Evolutionary conservation across 2,329 filamentous ascomycete genomes (phyloP).

Genomic region (Aquanectria penicillioides): DNA sequence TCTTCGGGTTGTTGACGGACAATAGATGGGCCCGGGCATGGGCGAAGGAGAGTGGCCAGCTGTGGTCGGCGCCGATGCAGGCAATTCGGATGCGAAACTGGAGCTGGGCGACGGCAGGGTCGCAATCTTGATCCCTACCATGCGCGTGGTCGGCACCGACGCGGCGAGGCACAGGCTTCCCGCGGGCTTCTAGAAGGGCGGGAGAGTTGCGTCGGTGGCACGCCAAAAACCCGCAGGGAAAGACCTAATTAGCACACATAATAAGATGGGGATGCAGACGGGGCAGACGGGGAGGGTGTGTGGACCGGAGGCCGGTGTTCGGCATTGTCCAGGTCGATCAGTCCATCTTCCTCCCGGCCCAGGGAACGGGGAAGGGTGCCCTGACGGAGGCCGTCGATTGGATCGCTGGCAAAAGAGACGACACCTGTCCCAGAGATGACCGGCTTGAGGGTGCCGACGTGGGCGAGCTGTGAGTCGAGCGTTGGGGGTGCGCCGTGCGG

Average conservation of each 20-base stretch:
- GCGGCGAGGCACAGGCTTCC: conserved; percentile 26
- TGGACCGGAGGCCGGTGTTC: conserved; percentile 16
- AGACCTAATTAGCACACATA: too few species aligned
- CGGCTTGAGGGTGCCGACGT: conserved; percentile 27
- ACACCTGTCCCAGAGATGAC: conserved; percentile 20
- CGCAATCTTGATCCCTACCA: conserved; percentile 7
- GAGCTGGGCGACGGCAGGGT: conserved; percentile 4
- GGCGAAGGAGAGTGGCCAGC: background rate
- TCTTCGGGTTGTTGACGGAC: conserved; percentile 13
- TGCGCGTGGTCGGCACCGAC: conserved; percentile 32
- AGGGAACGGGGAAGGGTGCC: too few species aligned
- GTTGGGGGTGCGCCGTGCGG: too few species aligned
- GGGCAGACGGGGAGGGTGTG: background rate
- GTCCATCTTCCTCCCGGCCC: conserved; percentile 6
- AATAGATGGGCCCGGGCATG: background rate
- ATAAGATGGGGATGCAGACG: too few species aligned
- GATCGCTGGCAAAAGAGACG: conserved; percentile 1
- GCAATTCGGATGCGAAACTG: conserved; percentile 29
- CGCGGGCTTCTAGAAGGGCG: conserved; percentile 39
- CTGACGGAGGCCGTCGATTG: conserved; percentile 18
- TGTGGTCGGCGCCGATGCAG: conserved; percentile 35
- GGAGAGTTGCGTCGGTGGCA: too few species aligned
- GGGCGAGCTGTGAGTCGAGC: background rate
- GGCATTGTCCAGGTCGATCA: conserved; percentile 18
- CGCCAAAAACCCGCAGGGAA: too few species aligned